Base-by-base conservation (phyloP, 1,284 basidiomycete genomes). In the Trichosporon sp. region DNA sequence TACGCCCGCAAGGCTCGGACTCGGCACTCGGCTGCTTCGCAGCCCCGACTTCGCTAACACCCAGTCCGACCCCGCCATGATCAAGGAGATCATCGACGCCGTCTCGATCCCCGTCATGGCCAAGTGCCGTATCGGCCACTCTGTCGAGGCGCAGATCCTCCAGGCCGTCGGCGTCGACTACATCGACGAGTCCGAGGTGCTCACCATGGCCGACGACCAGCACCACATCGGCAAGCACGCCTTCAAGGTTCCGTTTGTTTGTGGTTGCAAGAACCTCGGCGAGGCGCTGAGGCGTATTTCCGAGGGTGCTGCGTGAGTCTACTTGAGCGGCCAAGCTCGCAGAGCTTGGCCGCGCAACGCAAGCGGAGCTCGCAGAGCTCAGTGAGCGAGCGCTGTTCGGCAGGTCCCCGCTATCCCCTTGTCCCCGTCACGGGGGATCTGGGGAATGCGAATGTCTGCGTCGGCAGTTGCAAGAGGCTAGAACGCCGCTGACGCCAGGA, bases 91-190 rank as follows among this genome's bases (percentile, higher is more conserved):
- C 80, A 89, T 93, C 71, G 89, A 88, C 63, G 87, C 91, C 31
- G 92, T 95, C 56, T 94, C 91, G 25, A 93, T 96, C 74, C 93
- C 84, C 58, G 83, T 84, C 70, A 82, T 82, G 80, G 81, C 81
- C 61, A 81, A 81, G 67, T 78, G 78, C 65, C 88, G 96, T 71
- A 98, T 99, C 79, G 96, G 95, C 1, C 95, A 99, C 82, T 90
- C 95, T 72, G 95, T 95, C 66, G 95, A 96, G 82, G 92, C 92
- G 6, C 92, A 95, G 89, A 96, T 99, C 74, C 83, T 98, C 33
- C 93, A 98, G 85, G 86, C 88, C 21, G 86, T 97, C 75, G 95
- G 95, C 10, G 90, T 97, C 60, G 95, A 99, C 82, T 99, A 98
- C 82, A 96, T 99, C 72, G 96, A 99, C 80, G 92, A 93, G 82